Conservation (phyloP, 225 moss, liverwort and hornwort genomes). For the Marchantia paleacea region DNA sequence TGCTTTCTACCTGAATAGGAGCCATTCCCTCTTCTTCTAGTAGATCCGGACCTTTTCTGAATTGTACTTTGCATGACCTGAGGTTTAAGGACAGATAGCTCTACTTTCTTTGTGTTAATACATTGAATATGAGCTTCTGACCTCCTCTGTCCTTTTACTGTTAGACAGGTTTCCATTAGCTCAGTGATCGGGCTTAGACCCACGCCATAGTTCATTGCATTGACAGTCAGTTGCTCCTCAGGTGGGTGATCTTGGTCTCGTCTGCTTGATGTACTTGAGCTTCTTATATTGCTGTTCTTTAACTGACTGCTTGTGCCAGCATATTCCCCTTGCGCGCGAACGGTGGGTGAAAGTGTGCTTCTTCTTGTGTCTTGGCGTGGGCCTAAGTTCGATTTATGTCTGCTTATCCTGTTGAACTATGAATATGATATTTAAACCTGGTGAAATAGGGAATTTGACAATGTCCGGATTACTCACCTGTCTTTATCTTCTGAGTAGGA, state of each 20-base stretch:
- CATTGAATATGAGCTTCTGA: constrained; percentile 14
- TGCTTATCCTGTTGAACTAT: background rate
- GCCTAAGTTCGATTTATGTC: background rate
- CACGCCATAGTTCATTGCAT: constrained; percentile 16
- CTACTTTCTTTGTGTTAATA: constrained; percentile 6
- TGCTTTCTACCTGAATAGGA: background rate
- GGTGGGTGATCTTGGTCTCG: constrained; percentile 19
- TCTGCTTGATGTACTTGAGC: background rate
- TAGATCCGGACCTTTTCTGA: background rate
- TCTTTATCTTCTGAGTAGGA: no score
- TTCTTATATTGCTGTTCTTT: background rate
- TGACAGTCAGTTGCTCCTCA: constrained; percentile 12
- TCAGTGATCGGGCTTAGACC: constrained; percentile 10
- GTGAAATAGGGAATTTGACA: no score
- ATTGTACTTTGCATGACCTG: background rate
- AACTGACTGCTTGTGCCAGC: background rate
- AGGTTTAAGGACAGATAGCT: constrained; percentile 15
- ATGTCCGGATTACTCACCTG: no score
- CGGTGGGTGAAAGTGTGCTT: background rate
- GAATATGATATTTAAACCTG: background rate
- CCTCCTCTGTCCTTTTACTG: constrained; percentile 15
- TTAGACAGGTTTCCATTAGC: constrained; percentile 12
- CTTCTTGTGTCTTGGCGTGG: background rate
- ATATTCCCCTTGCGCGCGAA: background rate
- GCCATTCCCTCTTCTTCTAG: background rate